Evolutionary conservation across 495 filamentous ascomycete genomes (phyloP), one percentile per base, ranked within the genome.

Genomic region (Glonium stellatum): DNA sequence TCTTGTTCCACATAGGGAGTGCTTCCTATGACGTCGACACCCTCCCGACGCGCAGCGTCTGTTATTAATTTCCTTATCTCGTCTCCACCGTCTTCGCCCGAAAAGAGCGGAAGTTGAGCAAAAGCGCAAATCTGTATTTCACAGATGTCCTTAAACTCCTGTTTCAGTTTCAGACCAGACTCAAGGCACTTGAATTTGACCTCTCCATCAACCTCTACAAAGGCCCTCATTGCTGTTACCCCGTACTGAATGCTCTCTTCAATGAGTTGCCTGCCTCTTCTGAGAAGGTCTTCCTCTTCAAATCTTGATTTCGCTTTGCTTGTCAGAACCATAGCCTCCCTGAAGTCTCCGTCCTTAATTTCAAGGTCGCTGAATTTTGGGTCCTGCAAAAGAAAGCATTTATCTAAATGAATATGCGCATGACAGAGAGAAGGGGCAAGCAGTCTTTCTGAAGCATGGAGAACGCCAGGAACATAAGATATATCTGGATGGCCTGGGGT

Each of bases 321-420:
- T 5, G 85, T 90, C 44, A 82, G 72, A 23, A 73, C 68, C 54
- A 90, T 74, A 1, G 88, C 88, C 71, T 90, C 87, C 1, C 69
- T 67, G 70, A 90, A 89, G 22, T 79, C 76, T 37, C 88, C 87
- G 1, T 73, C 75, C 21, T 69, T 55, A 21, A 85, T 82, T n/a
- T 79, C 69, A 15, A 87, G 75, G 55, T 86, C 78, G 3, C 76
- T 75, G 70, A 83, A 87, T 64, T 79, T 76, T 1, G 77, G 73
- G 54, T 81, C 71, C 53, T 70, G 76, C 23, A 90, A 78, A 18
- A 90, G 74, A 67, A 84, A 90, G 42, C 82, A 80, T 71, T 92
- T 90, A 69, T 90, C 88, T 44, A 90, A 76, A 66, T 90, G 87
- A 51, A 90, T 82, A 64, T 90, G 87, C 11, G 87, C 84, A 67